Conservation (phyloP, 345 rosid species). For the Limnanthes douglasii region DNA sequence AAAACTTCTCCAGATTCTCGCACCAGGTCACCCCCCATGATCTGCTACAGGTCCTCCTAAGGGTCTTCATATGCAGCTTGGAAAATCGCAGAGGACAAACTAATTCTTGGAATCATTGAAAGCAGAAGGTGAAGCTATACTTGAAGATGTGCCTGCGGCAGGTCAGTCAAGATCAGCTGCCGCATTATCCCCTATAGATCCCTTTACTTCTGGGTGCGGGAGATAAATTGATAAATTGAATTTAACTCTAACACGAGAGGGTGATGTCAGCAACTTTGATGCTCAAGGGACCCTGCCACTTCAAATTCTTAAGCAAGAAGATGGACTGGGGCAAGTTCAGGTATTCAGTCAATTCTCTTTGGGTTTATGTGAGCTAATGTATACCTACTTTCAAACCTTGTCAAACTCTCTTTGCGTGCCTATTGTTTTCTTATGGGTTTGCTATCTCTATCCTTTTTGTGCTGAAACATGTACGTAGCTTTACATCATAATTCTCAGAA, state of each 20-base stretch:
- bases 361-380: too few species aligned
- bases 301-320: slow-evolving; percentile 92
- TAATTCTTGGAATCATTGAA: slow-evolving; percentile 89
- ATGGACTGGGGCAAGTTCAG: slow-evolving; percentile 96
- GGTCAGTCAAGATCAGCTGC: slow-evolving; percentile 43
- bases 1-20: too few species aligned
- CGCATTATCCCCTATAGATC: slow-evolving; percentile 67
- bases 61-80: slow-evolving; percentile 99
- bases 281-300: slow-evolving; percentile 92
- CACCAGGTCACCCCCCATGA: slow-evolving; percentile 77
- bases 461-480: too few species aligned
- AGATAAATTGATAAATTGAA: slow-evolving; percentile 93
- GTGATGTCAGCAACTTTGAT: slow-evolving; percentile 88
- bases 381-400: too few species aligned
- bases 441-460: too few species aligned
- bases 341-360: too few species aligned
- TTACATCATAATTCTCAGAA: too few species aligned
- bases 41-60: slow-evolving; percentile 88
- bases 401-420: too few species aligned
- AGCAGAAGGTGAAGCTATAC: slow-evolving; percentile 96
- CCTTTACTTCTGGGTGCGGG: slow-evolving; percentile 77
- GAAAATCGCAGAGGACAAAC: slow-evolving; percentile 71
- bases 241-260: slow-evolving; percentile 74
- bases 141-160: slow-evolving; percentile 74
- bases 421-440: too few species aligned